A percentile compares a stretch with the other conserved stretches of the same genome.
These are phyloP conservation scores for Neodidymelliopsis sp. DNA, from an alignment of 2,329 filamentous ascomycete genomes.

Conservation along the genomic window DNA sequence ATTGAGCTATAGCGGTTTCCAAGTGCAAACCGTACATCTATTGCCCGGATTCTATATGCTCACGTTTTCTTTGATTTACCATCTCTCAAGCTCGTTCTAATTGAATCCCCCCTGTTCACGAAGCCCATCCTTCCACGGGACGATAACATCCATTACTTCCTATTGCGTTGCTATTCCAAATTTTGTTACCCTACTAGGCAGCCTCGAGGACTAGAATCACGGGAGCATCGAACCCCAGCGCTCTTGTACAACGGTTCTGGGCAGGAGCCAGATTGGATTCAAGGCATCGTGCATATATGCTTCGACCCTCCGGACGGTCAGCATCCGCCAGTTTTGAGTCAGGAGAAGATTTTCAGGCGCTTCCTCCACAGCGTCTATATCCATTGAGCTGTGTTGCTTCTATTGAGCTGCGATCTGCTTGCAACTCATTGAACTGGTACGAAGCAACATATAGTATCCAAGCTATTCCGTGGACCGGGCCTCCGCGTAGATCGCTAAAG, in stretches of 20 bases:
- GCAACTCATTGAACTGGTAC: constrained; percentile 11
- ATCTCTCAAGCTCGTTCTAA: constrained; percentile 16
- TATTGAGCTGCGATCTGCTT: neutral
- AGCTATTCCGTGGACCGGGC: constrained; percentile 33
- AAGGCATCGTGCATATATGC: constrained; percentile 48
- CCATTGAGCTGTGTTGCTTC: neutral
- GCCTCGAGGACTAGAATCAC: constrained; percentile 41
- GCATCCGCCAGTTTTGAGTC: constrained; percentile 8
- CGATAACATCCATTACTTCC: constrained; percentile 16
- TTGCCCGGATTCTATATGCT: constrained; percentile 36
- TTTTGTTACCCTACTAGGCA: constrained; percentile 37
- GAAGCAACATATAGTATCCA: constrained; percentile 25
- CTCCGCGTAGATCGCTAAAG: constrained; percentile 41
- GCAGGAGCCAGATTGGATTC: constrained; percentile 36
- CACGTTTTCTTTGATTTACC: constrained; percentile 31
- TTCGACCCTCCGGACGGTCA: constrained; percentile 35
- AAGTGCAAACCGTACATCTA: constrained; percentile 45
- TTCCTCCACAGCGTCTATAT: neutral
- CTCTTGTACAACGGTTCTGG: constrained; percentile 41
- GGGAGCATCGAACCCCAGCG: constrained; percentile 39
- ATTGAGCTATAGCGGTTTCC: constrained; percentile 44
- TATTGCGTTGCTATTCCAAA: constrained; percentile 28
- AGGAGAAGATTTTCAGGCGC: neutral
- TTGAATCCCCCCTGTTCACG: constrained; percentile 12
- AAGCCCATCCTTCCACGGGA: neutral